phyloP scores from a whole-genome alignment of 1,284 basidiomycete genomes.

The Cystobasidium slooffiae region DNA sequence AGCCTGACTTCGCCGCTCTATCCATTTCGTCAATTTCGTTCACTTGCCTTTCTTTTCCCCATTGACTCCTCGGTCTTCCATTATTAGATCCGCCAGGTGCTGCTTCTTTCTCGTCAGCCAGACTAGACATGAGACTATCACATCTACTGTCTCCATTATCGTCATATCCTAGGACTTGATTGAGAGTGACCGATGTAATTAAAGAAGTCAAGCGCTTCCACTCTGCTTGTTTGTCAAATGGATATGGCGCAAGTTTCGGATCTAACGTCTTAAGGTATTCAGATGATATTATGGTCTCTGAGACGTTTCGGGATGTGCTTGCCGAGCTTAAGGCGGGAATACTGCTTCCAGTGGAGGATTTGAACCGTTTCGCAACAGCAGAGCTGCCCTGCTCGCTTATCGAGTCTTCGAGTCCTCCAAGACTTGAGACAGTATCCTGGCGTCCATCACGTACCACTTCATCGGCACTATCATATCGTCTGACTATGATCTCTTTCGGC shows the following conservation, averaged over 20 bases:
- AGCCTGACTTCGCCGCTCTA: slow-evolving; percentile 44
- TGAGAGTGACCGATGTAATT: slow-evolving; percentile 53
- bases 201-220: slow-evolving; percentile 55
- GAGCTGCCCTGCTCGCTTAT: background rate
- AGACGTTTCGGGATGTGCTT: background rate
- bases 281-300: slow-evolving; percentile 50
- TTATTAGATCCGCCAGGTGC: background rate
- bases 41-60: slow-evolving; percentile 11
- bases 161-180: slow-evolving; percentile 53
- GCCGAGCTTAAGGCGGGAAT: background rate
- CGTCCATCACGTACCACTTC: slow-evolving; percentile 27
- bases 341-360: background rate
- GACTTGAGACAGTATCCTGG: background rate
- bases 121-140: slow-evolving; percentile 46
- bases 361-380: slow-evolving; percentile 1
- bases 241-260: slow-evolving; percentile 58
- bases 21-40: slow-evolving; percentile 51
- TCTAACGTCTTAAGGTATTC: slow-evolving; percentile 58
- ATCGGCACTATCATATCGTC: slow-evolving; percentile 18
- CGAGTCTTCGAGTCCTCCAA: background rate
- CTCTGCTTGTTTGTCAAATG: slow-evolving; percentile 53
- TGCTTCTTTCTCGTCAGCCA: slow-evolving; percentile 45
- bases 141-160: slow-evolving; percentile 55
- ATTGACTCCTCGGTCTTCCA: slow-evolving; percentile 18
- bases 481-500: slow-evolving; percentile 21